A percentile compares a stretch with the other conserved stretches of the same genome.
phyloP scores from a whole-genome alignment of 768 basidiomycete genomes.

The Russula emetica region DNA sequence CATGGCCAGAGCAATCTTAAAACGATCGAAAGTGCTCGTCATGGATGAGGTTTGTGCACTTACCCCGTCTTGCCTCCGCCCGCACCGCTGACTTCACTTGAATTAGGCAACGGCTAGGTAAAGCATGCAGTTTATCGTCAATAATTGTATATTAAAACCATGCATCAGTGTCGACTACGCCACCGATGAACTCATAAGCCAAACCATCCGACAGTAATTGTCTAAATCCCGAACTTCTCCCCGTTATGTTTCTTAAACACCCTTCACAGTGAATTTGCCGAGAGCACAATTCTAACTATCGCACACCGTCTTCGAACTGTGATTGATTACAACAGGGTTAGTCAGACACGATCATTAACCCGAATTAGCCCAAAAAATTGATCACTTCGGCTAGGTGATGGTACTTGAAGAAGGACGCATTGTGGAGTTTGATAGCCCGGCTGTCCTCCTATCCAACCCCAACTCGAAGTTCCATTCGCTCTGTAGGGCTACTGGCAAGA shows the following conservation, averaged over 20 bases:
- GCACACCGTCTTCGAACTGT: conserved; percentile 76
- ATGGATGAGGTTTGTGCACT: conserved; percentile 67
- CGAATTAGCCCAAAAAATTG: conserved; percentile 7
- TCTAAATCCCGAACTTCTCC: not conserved
- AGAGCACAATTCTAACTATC: conserved; percentile 79
- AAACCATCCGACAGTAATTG: conserved; percentile 73
- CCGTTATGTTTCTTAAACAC: not conserved
- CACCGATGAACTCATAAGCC: conserved; percentile 81
- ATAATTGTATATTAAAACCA: not conserved
- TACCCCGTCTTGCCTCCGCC: not conserved
- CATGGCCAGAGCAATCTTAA: conserved; percentile 83
- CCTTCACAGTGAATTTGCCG: conserved; percentile 59
- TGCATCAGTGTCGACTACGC: conserved; percentile 67
- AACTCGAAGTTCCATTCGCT: conserved; percentile 60
- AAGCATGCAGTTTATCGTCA: not conserved
- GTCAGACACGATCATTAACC: conserved; percentile 30
- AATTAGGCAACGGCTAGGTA: conserved; percentile 65
- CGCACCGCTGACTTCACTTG: not conserved
- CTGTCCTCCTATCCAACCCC: conserved; percentile 49
- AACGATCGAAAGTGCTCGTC: conserved; percentile 69
- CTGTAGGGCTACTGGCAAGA: conserved; percentile 70
- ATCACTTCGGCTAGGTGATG: conserved; percentile 51
- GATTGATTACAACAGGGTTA: conserved; percentile 78
- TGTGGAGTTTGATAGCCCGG: conserved; percentile 69
- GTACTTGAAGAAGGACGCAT: conserved; percentile 75